Evolutionary conservation across 2,329 filamentous ascomycete genomes (phyloP).

Genomic region (Blastomyces parvus): DNA sequence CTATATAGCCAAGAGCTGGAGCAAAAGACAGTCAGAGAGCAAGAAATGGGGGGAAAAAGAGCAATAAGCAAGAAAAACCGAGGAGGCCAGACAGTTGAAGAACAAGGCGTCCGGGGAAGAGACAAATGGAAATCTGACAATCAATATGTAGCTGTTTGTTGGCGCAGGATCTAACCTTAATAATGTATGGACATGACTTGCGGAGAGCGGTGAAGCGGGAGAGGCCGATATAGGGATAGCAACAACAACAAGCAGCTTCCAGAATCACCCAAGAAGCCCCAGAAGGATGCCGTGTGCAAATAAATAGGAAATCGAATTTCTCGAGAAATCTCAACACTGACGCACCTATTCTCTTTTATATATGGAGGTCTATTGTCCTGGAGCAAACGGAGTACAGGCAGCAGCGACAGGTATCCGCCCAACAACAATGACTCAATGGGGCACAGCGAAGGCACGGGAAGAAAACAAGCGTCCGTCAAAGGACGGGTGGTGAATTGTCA

Average conservation of each 20-base stretch:
- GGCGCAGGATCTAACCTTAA: background rate
- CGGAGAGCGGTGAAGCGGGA: background rate
- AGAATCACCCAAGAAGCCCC: background rate
- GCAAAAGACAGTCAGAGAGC: background rate
- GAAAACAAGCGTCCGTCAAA: background rate
- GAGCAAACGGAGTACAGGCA: background rate
- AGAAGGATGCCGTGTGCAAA: background rate
- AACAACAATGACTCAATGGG: background rate
- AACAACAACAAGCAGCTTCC: background rate
- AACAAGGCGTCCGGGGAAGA: background rate
- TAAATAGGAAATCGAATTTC: background rate
- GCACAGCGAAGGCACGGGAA: background rate
- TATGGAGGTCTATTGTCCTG: background rate
- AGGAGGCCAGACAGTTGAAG: background rate
- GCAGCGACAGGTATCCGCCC: background rate
- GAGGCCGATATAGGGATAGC: background rate
- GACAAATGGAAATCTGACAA: background rate
- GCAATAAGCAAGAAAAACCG: background rate
- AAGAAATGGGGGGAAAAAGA: background rate
- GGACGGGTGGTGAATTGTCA: background rate
- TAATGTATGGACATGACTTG: background rate
- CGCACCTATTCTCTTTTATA: background rate
- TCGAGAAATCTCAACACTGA: background rate
- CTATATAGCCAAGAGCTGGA: constrained; percentile 5
- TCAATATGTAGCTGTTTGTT: background rate